Percentiles rank a stretch among this genome's conserved stretches.
Evolutionary conservation across 2,329 filamentous ascomycete species (phyloP).

Genomic region (Trichoderma koningiopsis): DNA sequence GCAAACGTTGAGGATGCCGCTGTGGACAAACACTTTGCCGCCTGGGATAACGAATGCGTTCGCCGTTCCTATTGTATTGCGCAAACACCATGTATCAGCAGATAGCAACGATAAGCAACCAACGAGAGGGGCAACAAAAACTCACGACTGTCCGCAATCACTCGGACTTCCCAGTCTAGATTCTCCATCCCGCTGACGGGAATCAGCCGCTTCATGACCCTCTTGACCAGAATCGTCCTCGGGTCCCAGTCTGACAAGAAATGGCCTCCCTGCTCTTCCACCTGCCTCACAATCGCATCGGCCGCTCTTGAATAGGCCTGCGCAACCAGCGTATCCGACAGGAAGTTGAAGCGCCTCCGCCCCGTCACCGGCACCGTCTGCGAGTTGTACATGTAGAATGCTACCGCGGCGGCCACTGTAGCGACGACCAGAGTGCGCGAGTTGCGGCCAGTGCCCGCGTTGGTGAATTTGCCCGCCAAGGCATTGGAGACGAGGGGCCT

Average conservation of each 20-base stretch:
- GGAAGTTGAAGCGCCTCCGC: conserved; percentile 70
- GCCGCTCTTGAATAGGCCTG: conserved; percentile 38
- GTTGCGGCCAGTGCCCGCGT: conserved; percentile 36
- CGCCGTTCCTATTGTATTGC: conserved; percentile 45
- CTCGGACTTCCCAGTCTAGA: conserved; percentile 69
- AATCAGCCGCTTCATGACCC: conserved; percentile 67
- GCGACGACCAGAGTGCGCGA: conserved; percentile 44
- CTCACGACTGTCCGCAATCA: conserved; percentile 66
- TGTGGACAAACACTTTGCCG: conserved; percentile 79
- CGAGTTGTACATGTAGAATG: conserved; percentile 68
- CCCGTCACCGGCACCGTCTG: conserved; percentile 74
- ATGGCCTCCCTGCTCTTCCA: conserved; percentile 52
- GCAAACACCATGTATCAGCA: neutral
- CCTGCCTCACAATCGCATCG: conserved; percentile 52
- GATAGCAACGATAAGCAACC: neutral
- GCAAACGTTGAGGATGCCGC: conserved; percentile 70
- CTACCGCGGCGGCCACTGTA: conserved; percentile 47
- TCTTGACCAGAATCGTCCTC: conserved; percentile 58
- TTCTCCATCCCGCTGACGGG: conserved; percentile 64
- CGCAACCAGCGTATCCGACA: conserved; percentile 60
- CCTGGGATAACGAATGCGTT: conserved; percentile 81
- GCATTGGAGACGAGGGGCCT: conserved; percentile 38
- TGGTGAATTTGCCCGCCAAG: conserved; percentile 33
- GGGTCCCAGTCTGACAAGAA: conserved; percentile 64
- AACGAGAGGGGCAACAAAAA: conserved; percentile 10